A percentile compares a stretch with the other conserved stretches of the same genome.
Evolutionary conservation across 306 rosid species (phyloP).

Genomic region (Astragalus glycyphyllos): DNA sequence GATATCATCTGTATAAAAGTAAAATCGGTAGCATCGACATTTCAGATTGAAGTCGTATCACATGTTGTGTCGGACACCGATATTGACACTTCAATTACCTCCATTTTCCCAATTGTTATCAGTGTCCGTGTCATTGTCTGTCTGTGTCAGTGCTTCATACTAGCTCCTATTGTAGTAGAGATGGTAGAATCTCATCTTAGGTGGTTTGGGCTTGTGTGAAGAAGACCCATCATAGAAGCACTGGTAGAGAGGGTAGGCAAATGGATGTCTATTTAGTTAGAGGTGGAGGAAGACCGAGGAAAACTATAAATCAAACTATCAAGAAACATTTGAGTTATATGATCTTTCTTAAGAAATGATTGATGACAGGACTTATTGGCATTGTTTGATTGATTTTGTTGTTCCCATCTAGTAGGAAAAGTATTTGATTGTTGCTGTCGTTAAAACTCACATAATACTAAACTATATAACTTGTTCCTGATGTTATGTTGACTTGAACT

Average conservation of each 20-base stretch:
- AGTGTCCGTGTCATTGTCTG: too few relatives aligned
- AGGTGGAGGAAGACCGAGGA: neutral
- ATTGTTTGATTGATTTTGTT: neutral
- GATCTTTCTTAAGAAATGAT: neutral
- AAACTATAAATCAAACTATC: neutral
- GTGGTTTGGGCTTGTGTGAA: neutral
- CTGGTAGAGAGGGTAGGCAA: neutral
- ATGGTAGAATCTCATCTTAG: neutral
- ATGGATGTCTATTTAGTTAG: neutral
- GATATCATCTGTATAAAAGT: neutral
- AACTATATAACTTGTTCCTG: neutral
- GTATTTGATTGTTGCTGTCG: conserved; percentile 1
- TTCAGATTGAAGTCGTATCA: too few relatives aligned
- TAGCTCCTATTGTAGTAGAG: neutral
- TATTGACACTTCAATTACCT: too few relatives aligned
- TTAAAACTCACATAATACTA: conserved; percentile 7
- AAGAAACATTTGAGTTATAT: neutral
- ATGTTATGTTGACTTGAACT: conserved; percentile 19
- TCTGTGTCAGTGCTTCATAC: too few relatives aligned
- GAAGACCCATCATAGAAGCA: neutral
- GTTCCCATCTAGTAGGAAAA: neutral
- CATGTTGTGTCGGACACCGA: too few relatives aligned
- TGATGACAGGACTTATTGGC: neutral
- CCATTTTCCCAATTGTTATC: too few relatives aligned
- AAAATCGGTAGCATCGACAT: too few relatives aligned